Conservation (phyloP, 495 filamentous ascomycete genomes). For the Neurospora sublineolata region DNA sequence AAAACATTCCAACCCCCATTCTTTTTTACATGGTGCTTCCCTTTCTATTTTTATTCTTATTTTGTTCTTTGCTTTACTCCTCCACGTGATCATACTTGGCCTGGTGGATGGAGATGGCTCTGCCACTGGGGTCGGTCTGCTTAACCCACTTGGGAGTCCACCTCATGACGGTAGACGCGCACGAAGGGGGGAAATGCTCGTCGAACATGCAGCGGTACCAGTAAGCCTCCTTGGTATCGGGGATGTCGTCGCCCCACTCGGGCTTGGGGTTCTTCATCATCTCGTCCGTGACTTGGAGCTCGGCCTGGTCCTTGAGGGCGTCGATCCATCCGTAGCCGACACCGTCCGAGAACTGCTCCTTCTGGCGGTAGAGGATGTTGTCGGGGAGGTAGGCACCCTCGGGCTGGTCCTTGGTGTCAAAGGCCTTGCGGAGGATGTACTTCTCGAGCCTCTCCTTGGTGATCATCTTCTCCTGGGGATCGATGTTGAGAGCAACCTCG, state of each 20-base stretch:
- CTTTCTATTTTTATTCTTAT: neutral
- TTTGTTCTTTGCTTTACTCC: slow-evolving; percentile 2
- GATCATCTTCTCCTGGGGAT: slow-evolving; percentile 92
- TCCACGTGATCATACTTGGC: slow-evolving; percentile 48
- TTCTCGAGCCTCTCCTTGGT: slow-evolving; percentile 86
- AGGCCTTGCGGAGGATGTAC: slow-evolving; percentile 92
- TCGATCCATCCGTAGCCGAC: slow-evolving; percentile 99
- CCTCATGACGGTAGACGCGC: slow-evolving; percentile 84
- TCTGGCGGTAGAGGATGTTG: slow-evolving; percentile 94
- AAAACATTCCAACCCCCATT: neutral
- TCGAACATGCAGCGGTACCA: slow-evolving; percentile 99
- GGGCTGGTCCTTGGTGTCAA: slow-evolving; percentile 83
- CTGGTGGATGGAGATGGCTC: slow-evolving; percentile 59
- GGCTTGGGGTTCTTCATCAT: slow-evolving; percentile 94
- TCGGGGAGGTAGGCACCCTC: slow-evolving; percentile 77
- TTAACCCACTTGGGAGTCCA: slow-evolving; percentile 98
- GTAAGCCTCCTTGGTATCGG: slow-evolving; percentile 96
- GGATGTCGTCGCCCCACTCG: slow-evolving; percentile 83
- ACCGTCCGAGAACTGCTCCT: slow-evolving; percentile 98
- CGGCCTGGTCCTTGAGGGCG: slow-evolving; percentile 85
- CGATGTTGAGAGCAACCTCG: slow-evolving; percentile 80
- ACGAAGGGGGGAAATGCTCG: slow-evolving; percentile 89
- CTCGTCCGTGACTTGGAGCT: slow-evolving; percentile 80
- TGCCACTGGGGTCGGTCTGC: slow-evolving; percentile 86
- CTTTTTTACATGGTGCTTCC: neutral